phyloP scores from a whole-genome alignment of 768 basidiomycete species.

The Kwoniella europaea region DNA sequence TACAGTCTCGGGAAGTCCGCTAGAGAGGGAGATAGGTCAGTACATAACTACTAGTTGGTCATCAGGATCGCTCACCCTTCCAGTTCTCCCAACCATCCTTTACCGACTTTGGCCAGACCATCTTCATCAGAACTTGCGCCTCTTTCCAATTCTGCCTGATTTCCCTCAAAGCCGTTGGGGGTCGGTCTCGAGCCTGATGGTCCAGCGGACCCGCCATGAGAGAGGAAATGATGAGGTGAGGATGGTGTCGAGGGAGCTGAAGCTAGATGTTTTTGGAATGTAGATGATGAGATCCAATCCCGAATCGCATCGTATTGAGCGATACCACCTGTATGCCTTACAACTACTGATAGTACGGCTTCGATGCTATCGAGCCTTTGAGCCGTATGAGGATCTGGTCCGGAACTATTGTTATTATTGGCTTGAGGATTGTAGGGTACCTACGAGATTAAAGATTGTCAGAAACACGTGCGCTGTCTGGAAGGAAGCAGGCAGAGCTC shows the following conservation, averaged over 20 bases:
- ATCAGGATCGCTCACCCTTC: slow-evolving; percentile 32
- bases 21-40: slow-evolving; percentile 2
- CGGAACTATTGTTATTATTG: background rate
- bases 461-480: background rate
- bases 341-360: slow-evolving; percentile 38
- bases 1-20: slow-evolving; percentile 49
- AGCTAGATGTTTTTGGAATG: slow-evolving; percentile 26
- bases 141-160: slow-evolving; percentile 12
- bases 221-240: slow-evolving; percentile 22
- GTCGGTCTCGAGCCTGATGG: slow-evolving; percentile 17
- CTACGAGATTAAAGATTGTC: slow-evolving; percentile 14
- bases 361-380: slow-evolving; percentile 43
- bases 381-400: slow-evolving; percentile 40
- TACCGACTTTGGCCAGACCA: slow-evolving; percentile 26
- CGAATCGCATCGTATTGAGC: slow-evolving; percentile 43
- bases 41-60: background rate
- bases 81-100: slow-evolving; percentile 43
- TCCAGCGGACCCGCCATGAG: slow-evolving; percentile 5
- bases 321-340: slow-evolving; percentile 42
- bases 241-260: slow-evolving; percentile 32
- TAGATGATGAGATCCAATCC: slow-evolving; percentile 39
- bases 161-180: slow-evolving; percentile 6
- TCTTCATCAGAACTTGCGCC: slow-evolving; percentile 34
- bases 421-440: slow-evolving; percentile 54
- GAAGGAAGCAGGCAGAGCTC: slow-evolving; percentile 7